Conservation (phyloP, 306 rosid species). For the Casuarina glauca region DNA sequence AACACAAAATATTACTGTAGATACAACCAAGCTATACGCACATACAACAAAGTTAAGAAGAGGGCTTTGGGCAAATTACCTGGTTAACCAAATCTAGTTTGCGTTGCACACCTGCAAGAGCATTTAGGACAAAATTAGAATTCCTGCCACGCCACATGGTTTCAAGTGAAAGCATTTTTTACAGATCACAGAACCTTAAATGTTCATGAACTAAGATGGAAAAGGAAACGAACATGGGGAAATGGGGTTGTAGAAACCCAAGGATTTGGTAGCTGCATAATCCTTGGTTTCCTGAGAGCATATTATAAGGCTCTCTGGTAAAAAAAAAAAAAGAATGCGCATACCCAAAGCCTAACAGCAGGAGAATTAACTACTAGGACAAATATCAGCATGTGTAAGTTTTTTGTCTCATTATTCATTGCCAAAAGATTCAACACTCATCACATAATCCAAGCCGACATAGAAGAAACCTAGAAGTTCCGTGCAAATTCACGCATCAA, state of each 20-base stretch:
- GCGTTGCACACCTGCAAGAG: slow-evolving; percentile 81
- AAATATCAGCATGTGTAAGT: neutral
- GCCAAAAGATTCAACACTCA: neutral
- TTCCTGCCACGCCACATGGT: neutral
- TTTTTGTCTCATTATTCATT: too few relatives aligned
- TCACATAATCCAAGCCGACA: neutral
- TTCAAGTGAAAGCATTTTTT: neutral
- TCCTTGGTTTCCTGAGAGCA: too few relatives aligned
- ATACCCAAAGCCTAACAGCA: neutral
- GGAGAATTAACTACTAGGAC: neutral
- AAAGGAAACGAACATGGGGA: neutral
- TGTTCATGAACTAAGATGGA: neutral
- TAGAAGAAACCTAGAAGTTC: neutral
- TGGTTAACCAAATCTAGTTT: slow-evolving; percentile 77
- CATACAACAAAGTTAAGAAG: neutral
- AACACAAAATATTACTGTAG: neutral
- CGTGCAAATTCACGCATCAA: neutral
- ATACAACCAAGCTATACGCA: neutral
- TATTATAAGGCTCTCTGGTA: too few relatives aligned
- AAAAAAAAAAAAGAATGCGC: too few relatives aligned
- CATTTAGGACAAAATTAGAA: slow-evolving; percentile 31
- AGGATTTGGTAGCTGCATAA: too few relatives aligned
- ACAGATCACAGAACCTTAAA: neutral
- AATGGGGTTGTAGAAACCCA: neutral
- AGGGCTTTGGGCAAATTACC: slow-evolving; percentile 41